Evolutionary conservation across 257 asterid genomes (phyloP), one percentile per base, ranked within the genome.

Genomic region (Hygrophila difformis): DNA sequence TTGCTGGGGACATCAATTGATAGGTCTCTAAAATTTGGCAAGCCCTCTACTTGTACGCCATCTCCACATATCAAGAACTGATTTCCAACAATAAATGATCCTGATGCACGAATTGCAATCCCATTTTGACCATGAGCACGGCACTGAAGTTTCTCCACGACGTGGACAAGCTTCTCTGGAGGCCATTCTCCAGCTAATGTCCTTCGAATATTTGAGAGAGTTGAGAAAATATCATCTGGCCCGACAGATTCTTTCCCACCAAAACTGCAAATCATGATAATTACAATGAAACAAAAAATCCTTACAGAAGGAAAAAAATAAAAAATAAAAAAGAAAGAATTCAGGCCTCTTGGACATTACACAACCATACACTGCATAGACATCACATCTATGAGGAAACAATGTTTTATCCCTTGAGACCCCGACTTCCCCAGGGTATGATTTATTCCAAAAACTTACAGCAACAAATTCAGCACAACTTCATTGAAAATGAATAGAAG

Each of bases 11-110:
- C 45, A 62, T 89, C 94, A 8, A 85, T 63, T 16, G 91, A 72
- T 47, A 85, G 70, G 67, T 89, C 98, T 53, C 76, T 73, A 31
- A 82, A 73, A 44, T 73, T 77, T 0, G 93, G 98, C 65, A 79
- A 20, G 33, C 96, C 96, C 72, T 89, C 98, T 18, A 79, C 96
- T 57, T 89, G 88, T 34, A 85, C 65, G 12, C 96, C 98, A 12
- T 86, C 98, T 48, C 98, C 98, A 67, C 98, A 82, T 47, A 86
- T 83, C 71, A 86, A 72, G 74, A 91, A 91, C 58, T 86, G 98
- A 47, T 79, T 86, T 26, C 98, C 98, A 20, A 82, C 82, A 10
- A 86, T 78, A 48, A 79, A 82, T 15, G 98, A 82, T 1, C 98
- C 98, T 0, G 86, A 59, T 1, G 77, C 94, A 12, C 96, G 98